These are phyloP conservation scores for Glutinoglossum americanum DNA, from an alignment of 495 filamentous ascomycete species.

Conservation along the genomic window DNA sequence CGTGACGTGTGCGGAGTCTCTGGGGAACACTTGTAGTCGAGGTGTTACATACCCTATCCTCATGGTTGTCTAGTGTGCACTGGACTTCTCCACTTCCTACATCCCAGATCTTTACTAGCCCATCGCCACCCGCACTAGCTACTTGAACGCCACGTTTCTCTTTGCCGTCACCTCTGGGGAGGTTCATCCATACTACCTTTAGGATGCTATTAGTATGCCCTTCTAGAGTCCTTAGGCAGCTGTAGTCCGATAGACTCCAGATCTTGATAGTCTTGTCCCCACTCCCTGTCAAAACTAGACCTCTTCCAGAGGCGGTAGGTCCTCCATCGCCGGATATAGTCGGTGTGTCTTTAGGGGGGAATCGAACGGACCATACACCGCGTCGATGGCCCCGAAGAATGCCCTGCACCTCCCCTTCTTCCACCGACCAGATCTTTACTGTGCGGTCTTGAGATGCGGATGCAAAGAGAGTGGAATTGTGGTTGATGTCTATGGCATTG, in stretches of 20 bases:
- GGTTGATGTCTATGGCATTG: conserved; percentile 71
- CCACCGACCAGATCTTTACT: conserved; percentile 84
- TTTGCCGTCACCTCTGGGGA: conserved; percentile 26
- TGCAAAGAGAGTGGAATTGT: conserved; percentile 51
- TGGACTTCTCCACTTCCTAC: conserved; percentile 56
- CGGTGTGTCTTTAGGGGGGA: conserved; percentile 58
- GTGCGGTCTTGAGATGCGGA: conserved; percentile 91
- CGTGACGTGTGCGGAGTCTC: background rate
- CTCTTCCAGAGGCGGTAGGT: conserved; percentile 35
- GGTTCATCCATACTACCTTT: conserved; percentile 75
- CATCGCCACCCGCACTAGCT: conserved; percentile 79
- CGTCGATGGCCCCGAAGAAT: conserved; percentile 79
- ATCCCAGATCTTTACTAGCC: conserved; percentile 94
- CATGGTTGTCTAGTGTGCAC: conserved; percentile 85
- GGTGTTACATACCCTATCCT: conserved; percentile 36
- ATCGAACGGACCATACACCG: conserved; percentile 87
- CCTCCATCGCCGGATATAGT: conserved; percentile 45
- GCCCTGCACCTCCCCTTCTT: conserved; percentile 72
- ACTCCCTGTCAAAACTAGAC: conserved; percentile 65
- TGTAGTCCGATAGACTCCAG: conserved; percentile 86
- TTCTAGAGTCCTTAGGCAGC: conserved; percentile 81
- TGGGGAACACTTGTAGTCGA: background rate
- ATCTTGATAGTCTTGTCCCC: conserved; percentile 86
- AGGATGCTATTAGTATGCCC: conserved; percentile 89
- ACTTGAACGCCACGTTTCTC: conserved; percentile 37